These are phyloP conservation scores for Populus simonii DNA, from an alignment of 345 rosid species.

Conservation along the genomic window DNA sequence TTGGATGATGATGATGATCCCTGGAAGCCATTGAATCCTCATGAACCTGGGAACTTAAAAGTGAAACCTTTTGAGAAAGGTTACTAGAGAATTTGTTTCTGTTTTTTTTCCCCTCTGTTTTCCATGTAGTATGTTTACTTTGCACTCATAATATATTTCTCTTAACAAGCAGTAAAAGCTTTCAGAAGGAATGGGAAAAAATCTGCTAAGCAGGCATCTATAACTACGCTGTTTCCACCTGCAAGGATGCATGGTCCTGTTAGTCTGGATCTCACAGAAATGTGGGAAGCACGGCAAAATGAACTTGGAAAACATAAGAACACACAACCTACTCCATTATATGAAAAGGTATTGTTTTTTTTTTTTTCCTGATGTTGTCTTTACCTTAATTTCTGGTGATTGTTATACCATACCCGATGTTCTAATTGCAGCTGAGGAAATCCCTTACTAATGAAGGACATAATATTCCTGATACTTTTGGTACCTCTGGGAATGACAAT, in stretches of 20 bases:
- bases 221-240: slow-evolving; percentile 66
- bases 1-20: slow-evolving; percentile 73
- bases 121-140: slow-evolving; percentile 14
- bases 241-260: slow-evolving; percentile 67
- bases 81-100: slow-evolving; percentile 20
- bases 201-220: slow-evolving; percentile 33
- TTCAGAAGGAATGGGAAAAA: slow-evolving; percentile 41
- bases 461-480: slow-evolving; percentile 33
- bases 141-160: slow-evolving; percentile 12
- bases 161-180: slow-evolving; percentile 56
- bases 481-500: slow-evolving; percentile 30
- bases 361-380: neutral
- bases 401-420: slow-evolving; percentile 13
- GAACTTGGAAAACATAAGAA: slow-evolving; percentile 28
- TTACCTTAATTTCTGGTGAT: slow-evolving; percentile 2
- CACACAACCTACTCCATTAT: slow-evolving; percentile 47
- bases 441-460: slow-evolving; percentile 50
- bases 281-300: slow-evolving; percentile 50
- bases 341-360: slow-evolving; percentile 59
- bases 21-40: slow-evolving; percentile 92
- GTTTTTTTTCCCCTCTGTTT: slow-evolving; percentile 9
- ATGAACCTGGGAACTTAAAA: slow-evolving; percentile 88
- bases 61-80: slow-evolving; percentile 85
- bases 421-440: slow-evolving; percentile 66
- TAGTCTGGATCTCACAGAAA: slow-evolving; percentile 62